A percentile compares a stretch with the other conserved stretches of the same genome.
Conservation (phyloP, 352 stramenopile species). For the Globisporangium middletonii region DNA sequence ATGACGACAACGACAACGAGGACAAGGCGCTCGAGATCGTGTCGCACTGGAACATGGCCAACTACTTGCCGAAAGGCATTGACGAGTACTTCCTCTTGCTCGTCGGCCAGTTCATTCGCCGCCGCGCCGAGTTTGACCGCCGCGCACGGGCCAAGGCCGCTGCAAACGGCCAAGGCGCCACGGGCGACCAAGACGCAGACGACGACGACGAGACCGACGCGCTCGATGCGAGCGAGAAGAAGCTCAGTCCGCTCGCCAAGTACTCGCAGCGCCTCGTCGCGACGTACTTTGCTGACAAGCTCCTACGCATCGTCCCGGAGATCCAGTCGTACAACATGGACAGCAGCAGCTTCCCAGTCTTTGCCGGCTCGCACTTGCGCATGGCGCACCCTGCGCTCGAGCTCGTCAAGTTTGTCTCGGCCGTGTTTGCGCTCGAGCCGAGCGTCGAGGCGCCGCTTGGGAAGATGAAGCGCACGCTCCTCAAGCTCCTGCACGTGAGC, state of each 20-base stretch:
- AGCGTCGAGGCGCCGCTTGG: constrained; percentile 88
- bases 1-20: constrained; percentile 22
- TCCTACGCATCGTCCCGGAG: constrained; percentile 71
- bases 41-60: constrained; percentile 87
- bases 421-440: constrained; percentile 91
- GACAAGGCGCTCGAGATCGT: constrained; percentile 55
- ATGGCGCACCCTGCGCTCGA: constrained; percentile 92
- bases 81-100: constrained; percentile 86
- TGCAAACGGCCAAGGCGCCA: constrained; percentile 2
- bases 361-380: constrained; percentile 78
- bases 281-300: constrained; percentile 73
- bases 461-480: constrained; percentile 88
- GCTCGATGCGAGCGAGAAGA: constrained; percentile 27
- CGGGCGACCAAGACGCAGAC: constrained; percentile 9
- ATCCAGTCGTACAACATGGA: constrained; percentile 69
- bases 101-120: constrained; percentile 86
- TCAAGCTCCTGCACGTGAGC: constrained; percentile 75
- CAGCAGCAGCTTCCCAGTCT: constrained; percentile 67
- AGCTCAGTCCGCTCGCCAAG: constrained; percentile 44
- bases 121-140: constrained; percentile 52
- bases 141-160: constrained; percentile 18
- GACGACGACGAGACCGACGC: constrained; percentile 32
- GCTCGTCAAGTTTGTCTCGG: constrained; percentile 95
- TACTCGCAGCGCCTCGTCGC: constrained; percentile 70
- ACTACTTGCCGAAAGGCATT: constrained; percentile 78